These are phyloP conservation scores for Multifurca ochricompacta DNA, from an alignment of 768 basidiomycete genomes.

Conservation along the genomic window DNA sequence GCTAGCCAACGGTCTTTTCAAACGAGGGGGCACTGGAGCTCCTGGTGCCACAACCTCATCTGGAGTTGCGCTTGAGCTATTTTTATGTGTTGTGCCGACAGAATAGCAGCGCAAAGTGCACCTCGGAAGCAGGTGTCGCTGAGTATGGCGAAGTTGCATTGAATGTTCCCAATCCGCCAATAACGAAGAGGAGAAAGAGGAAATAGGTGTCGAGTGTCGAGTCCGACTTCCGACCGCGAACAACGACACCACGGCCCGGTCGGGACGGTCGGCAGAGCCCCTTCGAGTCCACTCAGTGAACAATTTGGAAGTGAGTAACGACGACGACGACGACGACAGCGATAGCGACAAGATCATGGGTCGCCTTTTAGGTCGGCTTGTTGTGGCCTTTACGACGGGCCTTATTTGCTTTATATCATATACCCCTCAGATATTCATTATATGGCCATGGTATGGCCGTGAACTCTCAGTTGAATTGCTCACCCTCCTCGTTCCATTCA, in stretches of 20 bases:
- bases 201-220: neutral
- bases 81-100: neutral
- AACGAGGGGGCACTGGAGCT: neutral
- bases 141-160: constrained; percentile 9
- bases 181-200: neutral
- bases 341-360: constrained; percentile 28
- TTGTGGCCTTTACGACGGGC: constrained; percentile 60
- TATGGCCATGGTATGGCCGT: constrained; percentile 89
- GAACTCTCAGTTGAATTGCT: constrained; percentile 68
- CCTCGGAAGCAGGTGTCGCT: constrained; percentile 6
- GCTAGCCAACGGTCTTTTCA: constrained; percentile 8
- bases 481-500: constrained; percentile 79
- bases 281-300: too few relatives aligned
- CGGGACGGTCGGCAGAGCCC: too few relatives aligned
- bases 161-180: too few relatives aligned
- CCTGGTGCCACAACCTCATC: neutral
- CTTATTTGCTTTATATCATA: constrained; percentile 85
- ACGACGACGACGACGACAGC: too few relatives aligned
- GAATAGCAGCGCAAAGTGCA: constrained; percentile 7
- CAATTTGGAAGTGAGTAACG: too few relatives aligned
- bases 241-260: too few relatives aligned
- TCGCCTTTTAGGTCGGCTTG: constrained; percentile 47
- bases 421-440: constrained; percentile 81
- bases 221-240: neutral
- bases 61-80: too few relatives aligned